A percentile compares a stretch with the other conserved stretches of the same genome.
phyloP scores from a whole-genome alignment of 176 grass and related monocot species.

The Phoenix dactylifera region DNA sequence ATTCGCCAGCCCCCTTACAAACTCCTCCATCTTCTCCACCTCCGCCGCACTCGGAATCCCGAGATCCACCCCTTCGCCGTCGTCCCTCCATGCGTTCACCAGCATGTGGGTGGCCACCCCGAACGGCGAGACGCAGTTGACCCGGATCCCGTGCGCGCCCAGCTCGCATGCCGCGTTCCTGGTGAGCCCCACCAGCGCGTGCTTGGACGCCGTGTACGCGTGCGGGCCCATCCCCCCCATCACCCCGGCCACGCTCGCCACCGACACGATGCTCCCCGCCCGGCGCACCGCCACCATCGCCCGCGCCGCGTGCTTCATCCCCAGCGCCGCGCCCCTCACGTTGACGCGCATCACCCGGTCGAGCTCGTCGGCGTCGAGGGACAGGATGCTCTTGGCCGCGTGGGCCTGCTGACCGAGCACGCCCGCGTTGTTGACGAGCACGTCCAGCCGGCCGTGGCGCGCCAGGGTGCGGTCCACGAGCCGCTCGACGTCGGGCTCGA shows the following conservation, averaged over 20 bases:
- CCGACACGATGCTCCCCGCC: slow-evolving; percentile 66
- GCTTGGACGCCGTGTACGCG: slow-evolving; percentile 94
- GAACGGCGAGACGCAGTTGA: slow-evolving; percentile 97
- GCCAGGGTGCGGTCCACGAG: slow-evolving; percentile 33
- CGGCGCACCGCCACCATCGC: slow-evolving; percentile 48
- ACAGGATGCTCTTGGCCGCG: slow-evolving; percentile 67
- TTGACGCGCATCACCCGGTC: slow-evolving; percentile 93
- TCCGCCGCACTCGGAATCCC: slow-evolving; percentile 39
- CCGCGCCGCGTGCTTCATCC: slow-evolving; percentile 90
- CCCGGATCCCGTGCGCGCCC: slow-evolving; percentile 75
- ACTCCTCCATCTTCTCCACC: slow-evolving; percentile 79
- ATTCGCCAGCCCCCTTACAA: slow-evolving; percentile 60
- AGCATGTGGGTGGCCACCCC: slow-evolving; percentile 94
- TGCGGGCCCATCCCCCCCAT: slow-evolving; percentile 84
- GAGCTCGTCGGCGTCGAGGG: slow-evolving; percentile 76
- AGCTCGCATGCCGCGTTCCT: slow-evolving; percentile 95
- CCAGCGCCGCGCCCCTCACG: slow-evolving; percentile 75
- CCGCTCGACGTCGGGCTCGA: slow-evolving; percentile 57
- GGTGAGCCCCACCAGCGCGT: slow-evolving; percentile 89
- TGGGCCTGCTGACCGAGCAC: slow-evolving; percentile 80
- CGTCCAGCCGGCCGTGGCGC: slow-evolving; percentile 55
- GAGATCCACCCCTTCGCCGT: slow-evolving; percentile 15
- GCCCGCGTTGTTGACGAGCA: slow-evolving; percentile 75
- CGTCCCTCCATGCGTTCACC: slow-evolving; percentile 77
- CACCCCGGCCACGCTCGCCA: slow-evolving; percentile 87